Evolutionary conservation across 208 protist species (phyloP).

Genomic region (Trypanosoma cruzi): DNA sequence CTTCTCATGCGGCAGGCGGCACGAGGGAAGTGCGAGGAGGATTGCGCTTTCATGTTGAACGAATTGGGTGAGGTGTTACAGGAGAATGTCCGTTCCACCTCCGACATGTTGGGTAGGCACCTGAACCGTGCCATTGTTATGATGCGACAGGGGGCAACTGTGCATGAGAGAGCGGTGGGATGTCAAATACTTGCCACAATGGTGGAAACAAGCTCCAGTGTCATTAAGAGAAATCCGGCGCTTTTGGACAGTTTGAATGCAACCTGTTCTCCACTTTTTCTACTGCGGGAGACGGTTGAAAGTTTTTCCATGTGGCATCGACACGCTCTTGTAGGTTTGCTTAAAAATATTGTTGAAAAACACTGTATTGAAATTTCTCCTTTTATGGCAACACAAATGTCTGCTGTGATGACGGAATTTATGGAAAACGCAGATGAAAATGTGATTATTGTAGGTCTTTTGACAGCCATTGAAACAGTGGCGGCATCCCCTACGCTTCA

Average conservation of each 20-base stretch:
- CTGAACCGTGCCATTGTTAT: slow-evolving; percentile 34
- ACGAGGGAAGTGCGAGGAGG: slow-evolving; percentile 37
- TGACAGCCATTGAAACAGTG: slow-evolving; percentile 54
- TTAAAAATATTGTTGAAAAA: slow-evolving; percentile 66
- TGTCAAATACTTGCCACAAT: slow-evolving; percentile 76
- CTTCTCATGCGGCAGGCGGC: slow-evolving; percentile 65
- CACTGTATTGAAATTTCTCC: slow-evolving; percentile 73
- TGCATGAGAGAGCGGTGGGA: slow-evolving; percentile 43
- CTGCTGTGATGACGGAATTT: slow-evolving; percentile 45
- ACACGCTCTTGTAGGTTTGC: slow-evolving; percentile 52
- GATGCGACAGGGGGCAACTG: slow-evolving; percentile 27
- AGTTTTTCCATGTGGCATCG: slow-evolving; percentile 64
- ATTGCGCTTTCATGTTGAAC: slow-evolving; percentile 45
- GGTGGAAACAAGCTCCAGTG: slow-evolving; percentile 43
- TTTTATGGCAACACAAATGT: slow-evolving; percentile 45
- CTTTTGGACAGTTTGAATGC: slow-evolving; percentile 64
- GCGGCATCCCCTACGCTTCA: slow-evolving; percentile 49
- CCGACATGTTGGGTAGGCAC: slow-evolving; percentile 58
- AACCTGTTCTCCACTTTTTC: slow-evolving; percentile 44
- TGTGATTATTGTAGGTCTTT: slow-evolving; percentile 49
- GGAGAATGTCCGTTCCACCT: slow-evolving; percentile 78
- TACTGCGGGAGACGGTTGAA: slow-evolving; percentile 63
- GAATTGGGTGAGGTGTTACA: slow-evolving; percentile 57
- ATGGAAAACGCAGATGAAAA: slow-evolving; percentile 48
- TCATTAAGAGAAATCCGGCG: slow-evolving; percentile 77